These are phyloP conservation scores for Ceratocystis huliohia DNA, from an alignment of 2,329 filamentous ascomycete genomes.

Conservation along the genomic window DNA sequence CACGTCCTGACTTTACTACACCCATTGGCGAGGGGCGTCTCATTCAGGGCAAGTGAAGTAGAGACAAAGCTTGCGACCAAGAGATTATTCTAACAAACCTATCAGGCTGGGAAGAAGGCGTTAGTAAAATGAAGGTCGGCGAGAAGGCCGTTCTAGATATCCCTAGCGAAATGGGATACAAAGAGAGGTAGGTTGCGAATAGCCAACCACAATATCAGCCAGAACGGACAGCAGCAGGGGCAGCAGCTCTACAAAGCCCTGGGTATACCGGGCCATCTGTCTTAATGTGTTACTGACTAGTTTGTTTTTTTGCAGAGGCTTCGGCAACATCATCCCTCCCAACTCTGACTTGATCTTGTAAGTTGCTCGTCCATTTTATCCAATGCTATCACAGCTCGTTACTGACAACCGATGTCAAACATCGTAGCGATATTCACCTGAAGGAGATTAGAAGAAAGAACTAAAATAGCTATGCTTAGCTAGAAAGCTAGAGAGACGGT, in stretches of 20 bases:
- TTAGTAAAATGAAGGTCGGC: slow-evolving; percentile 73
- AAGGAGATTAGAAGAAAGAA: slow-evolving; percentile 43
- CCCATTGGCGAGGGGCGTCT: slow-evolving; percentile 71
- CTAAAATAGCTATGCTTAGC: no score
- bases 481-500: no score
- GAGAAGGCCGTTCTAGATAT: slow-evolving; percentile 83
- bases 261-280: not conserved
- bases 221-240: not conserved
- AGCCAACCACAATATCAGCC: not conserved
- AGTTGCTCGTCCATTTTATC: slow-evolving; percentile 31
- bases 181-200: slow-evolving; percentile 39
- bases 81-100: not conserved
- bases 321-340: slow-evolving; percentile 63
- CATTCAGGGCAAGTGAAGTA: slow-evolving; percentile 57
- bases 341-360: slow-evolving; percentile 73
- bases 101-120: slow-evolving; percentile 73
- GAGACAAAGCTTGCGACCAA: not conserved
- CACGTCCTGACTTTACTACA: slow-evolving; percentile 62
- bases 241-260: not conserved
- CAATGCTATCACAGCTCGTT: not conserved
- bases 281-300: not conserved
- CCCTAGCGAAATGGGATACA: slow-evolving; percentile 56
- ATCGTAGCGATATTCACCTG: slow-evolving; percentile 53
- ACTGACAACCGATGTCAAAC: slow-evolving; percentile 19
- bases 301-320: slow-evolving; percentile 44